Percentiles rank a stretch among this genome's conserved stretches.
Conservation (phyloP, 2,329 filamentous ascomycete genomes). For the Alternaria consortialis region DNA sequence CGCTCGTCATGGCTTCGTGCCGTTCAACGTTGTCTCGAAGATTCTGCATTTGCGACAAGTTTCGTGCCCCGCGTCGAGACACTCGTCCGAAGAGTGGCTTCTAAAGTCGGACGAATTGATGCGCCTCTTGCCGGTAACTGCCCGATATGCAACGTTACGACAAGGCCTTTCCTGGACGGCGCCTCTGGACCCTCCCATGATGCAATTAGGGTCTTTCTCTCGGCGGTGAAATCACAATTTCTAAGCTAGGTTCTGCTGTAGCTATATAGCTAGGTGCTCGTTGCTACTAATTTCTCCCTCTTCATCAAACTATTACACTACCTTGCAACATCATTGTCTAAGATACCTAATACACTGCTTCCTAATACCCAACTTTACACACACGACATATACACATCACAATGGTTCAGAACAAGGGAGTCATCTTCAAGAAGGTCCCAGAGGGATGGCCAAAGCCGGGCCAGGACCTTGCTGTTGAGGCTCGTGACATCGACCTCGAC, state of each 20-base stretch:
- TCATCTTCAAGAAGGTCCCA: conserved; percentile 77
- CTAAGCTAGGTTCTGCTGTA: conserved; percentile 10
- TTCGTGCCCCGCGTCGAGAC: conserved; percentile 8
- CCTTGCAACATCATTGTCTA: background rate
- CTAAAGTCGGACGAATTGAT: conserved; percentile 2
- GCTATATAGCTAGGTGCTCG: conserved; percentile 21
- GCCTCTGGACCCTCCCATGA: conserved; percentile 18
- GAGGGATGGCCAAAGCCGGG: conserved; percentile 72
- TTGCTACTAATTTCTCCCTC: conserved; percentile 6
- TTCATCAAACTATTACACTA: conserved; percentile 8
- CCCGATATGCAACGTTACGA: conserved; percentile 11
- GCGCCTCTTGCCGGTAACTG: conserved; percentile 20
- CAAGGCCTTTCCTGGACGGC: conserved; percentile 1
- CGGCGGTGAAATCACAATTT: conserved; percentile 17
- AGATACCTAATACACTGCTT: conserved; percentile 6
- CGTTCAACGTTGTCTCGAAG: conserved; percentile 14
- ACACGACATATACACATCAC: conserved; percentile 28
- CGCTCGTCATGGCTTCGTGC: conserved; percentile 27
- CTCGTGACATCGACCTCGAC: conserved; percentile 72
- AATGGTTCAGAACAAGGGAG: conserved; percentile 74
- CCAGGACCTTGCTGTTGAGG: conserved; percentile 74
- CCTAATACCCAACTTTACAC: background rate
- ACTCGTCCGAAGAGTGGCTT: conserved; percentile 6
- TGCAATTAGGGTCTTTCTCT: conserved; percentile 23
- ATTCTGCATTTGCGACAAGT: conserved; percentile 16